Conservation (phyloP, 2,329 filamentous ascomycete genomes). For the Fonsecaea monophora region DNA sequence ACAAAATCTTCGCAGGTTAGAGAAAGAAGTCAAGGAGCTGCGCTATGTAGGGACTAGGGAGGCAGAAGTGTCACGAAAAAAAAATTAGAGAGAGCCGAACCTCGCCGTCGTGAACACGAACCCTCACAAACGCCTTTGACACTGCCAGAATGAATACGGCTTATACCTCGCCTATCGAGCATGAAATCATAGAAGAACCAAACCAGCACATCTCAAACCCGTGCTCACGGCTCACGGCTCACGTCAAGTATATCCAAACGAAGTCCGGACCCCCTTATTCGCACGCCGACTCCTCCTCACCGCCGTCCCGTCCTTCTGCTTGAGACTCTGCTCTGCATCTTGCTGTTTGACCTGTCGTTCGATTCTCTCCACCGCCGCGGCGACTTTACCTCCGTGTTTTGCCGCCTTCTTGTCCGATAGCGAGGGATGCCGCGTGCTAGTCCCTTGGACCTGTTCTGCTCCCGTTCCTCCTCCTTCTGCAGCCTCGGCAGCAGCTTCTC, state of each 20-base stretch:
- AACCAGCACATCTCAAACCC: background rate
- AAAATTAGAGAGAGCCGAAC: no score
- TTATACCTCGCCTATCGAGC: background rate
- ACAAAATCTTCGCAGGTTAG: no score
- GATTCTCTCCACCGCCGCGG: constrained; percentile 24
- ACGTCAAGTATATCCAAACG: constrained; percentile 14
- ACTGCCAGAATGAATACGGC: no score
- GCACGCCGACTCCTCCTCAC: constrained; percentile 29
- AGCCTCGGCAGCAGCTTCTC: constrained; percentile 9
- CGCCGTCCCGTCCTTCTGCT: constrained; percentile 33
- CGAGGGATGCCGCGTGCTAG: background rate
- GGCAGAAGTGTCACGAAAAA: no score
- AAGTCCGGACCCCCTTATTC: constrained; percentile 32
- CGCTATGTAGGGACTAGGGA: no score
- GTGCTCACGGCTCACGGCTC: no score
- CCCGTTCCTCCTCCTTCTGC: background rate
- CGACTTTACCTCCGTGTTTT: constrained; percentile 18
- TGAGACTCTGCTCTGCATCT: constrained; percentile 7
- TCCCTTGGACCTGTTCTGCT: background rate
- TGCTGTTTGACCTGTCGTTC: constrained; percentile 23
- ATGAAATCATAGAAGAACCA: background rate
- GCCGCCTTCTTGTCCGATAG: background rate
- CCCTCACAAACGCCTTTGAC: no score
- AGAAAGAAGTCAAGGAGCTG: no score
- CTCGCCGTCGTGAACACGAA: no score